Conservation (phyloP, 768 basidiomycete species). For the Collybia mongolica region DNA sequence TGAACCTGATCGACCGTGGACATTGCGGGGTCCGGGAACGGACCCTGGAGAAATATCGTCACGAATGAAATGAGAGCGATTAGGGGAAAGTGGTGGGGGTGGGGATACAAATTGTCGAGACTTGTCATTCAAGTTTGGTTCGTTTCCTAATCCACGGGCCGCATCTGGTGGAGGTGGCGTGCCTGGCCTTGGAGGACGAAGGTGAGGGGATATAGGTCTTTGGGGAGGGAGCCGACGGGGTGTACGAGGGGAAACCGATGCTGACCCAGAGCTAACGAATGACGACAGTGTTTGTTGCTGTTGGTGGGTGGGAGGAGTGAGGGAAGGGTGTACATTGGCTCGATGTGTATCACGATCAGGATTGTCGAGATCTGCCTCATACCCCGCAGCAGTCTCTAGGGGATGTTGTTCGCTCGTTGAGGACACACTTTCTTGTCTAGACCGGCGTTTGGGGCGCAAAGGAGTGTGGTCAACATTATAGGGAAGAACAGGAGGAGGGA, state of each 20-base stretch:
- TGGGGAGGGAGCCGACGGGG: constrained; percentile 30
- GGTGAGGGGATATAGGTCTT: constrained; percentile 36
- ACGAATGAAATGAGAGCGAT: constrained; percentile 33
- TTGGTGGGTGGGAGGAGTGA: constrained; percentile 19
- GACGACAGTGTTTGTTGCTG: constrained; percentile 19
- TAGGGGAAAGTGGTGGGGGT: constrained; percentile 47
- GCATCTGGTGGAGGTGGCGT: constrained; percentile 31
- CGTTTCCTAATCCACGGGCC: not conserved
- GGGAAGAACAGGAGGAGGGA: constrained; percentile 35
- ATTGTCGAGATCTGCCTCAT: constrained; percentile 71
- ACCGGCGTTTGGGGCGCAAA: constrained; percentile 49
- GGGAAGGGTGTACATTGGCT: constrained; percentile 39
- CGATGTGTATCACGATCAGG: constrained; percentile 48
- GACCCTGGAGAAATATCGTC: constrained; percentile 31
- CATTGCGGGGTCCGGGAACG: constrained; percentile 27
- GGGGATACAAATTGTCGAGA: constrained; percentile 14
- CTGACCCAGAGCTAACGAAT: constrained; percentile 12
- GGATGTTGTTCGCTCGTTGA: constrained; percentile 62
- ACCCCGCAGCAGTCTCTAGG: constrained; percentile 55
- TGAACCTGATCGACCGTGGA: constrained; percentile 46
- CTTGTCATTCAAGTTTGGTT: not conserved
- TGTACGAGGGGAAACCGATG: constrained; percentile 37
- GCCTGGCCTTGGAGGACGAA: constrained; percentile 24
- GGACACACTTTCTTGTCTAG: constrained; percentile 68
- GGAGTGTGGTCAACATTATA: constrained; percentile 36